phyloP scores from a whole-genome alignment of 257 asterid species.

The Orobanche coerulescens region DNA sequence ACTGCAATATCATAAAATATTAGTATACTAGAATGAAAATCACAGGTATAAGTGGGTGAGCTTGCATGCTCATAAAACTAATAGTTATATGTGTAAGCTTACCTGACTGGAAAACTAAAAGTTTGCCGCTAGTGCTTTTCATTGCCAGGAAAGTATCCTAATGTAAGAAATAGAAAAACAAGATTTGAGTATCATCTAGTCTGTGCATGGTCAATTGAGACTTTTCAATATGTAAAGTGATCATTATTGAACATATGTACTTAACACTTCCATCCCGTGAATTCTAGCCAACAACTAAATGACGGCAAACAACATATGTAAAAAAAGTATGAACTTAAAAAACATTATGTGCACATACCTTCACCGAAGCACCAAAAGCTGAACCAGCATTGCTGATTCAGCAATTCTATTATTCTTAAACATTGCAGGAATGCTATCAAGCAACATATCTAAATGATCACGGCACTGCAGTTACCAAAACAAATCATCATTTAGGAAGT shows the following conservation, averaged over 20 bases:
- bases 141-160: slow-evolving; percentile 97
- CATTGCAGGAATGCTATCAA: slow-evolving; percentile 86
- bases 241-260: no score
- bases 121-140: slow-evolving; percentile 94
- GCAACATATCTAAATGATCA: slow-evolving; percentile 70
- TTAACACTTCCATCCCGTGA: no score
- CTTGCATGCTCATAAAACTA: background rate
- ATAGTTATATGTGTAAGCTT: slow-evolving; percentile 23
- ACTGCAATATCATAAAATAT: slow-evolving; percentile 46
- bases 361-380: slow-evolving; percentile 85
- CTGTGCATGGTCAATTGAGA: slow-evolving; percentile 6
- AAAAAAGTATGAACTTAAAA: no score
- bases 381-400: no score
- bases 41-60: no score
- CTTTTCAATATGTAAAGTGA: slow-evolving; percentile 10
- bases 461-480: slow-evolving; percentile 67
- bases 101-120: slow-evolving; percentile 95
- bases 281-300: no score
- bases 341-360: slow-evolving; percentile 39
- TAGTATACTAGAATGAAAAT: no score
- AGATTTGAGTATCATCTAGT: background rate
- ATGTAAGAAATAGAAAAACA: slow-evolving; percentile 23
- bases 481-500: background rate
- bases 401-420: slow-evolving; percentile 70
- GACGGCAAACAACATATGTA: no score